These are phyloP conservation scores for Yamadazyma mexicana DNA, from an alignment of 1,139 yeast species.

Conservation along the genomic window DNA sequence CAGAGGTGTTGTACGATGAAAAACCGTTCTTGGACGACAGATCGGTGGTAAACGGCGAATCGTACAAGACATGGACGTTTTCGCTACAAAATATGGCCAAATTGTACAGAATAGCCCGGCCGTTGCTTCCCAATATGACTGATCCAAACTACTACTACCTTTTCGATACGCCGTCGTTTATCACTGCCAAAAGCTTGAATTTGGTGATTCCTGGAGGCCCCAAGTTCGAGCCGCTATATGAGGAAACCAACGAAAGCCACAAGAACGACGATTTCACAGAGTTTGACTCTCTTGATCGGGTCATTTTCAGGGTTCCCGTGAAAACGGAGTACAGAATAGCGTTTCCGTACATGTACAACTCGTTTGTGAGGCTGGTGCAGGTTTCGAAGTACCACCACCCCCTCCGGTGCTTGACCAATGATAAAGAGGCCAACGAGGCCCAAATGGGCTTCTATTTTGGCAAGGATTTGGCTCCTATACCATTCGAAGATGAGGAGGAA, in stretches of 20 bases:
- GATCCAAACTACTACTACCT: slow-evolving; percentile 64
- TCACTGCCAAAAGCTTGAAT: slow-evolving; percentile 88
- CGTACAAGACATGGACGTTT: slow-evolving; percentile 74
- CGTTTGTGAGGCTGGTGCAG: slow-evolving; percentile 66
- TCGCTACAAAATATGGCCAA: slow-evolving; percentile 63
- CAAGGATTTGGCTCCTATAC: slow-evolving; percentile 13
- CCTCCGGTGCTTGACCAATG: slow-evolving; percentile 42
- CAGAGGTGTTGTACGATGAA: slow-evolving; percentile 81
- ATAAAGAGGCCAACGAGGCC: slow-evolving; percentile 40
- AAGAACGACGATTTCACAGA: slow-evolving; percentile 81
- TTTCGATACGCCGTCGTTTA: slow-evolving; percentile 75
- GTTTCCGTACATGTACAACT: slow-evolving; percentile 81
- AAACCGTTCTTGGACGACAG: slow-evolving; percentile 67
- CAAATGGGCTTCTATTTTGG: slow-evolving; percentile 23
- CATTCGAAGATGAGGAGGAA: slow-evolving; percentile 8
- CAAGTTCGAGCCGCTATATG: slow-evolving; percentile 85
- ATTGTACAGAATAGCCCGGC: slow-evolving; percentile 65
- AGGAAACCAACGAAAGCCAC: slow-evolving; percentile 55
- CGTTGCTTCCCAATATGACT: slow-evolving; percentile 58
- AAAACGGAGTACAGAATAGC: slow-evolving; percentile 86
- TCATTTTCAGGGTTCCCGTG: slow-evolving; percentile 74
- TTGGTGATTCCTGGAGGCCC: slow-evolving; percentile 95
- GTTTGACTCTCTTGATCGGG: slow-evolving; percentile 83
- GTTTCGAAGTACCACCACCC: slow-evolving; percentile 66
- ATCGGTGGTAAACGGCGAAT: slow-evolving; percentile 64